Evolutionary conservation across 73 alveolate species (phyloP).

Genomic region (Tetrahymena borealis): DNA sequence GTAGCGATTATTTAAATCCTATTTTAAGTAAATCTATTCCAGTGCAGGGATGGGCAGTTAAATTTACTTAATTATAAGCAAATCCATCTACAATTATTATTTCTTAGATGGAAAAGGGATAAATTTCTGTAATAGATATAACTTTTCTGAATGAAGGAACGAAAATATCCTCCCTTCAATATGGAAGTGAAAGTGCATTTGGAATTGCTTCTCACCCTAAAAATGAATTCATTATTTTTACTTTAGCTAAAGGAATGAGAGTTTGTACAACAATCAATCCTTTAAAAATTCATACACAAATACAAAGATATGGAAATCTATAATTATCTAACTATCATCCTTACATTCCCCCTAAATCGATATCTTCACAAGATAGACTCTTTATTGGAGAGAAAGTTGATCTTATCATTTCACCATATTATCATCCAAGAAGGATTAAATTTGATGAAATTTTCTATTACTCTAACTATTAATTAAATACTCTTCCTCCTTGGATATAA

Average conservation of each 20-base stretch:
- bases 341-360: background rate
- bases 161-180: background rate
- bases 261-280: background rate
- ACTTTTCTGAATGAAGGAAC: background rate
- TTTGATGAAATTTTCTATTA: background rate
- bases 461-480: background rate
- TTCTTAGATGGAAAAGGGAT: background rate
- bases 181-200: background rate
- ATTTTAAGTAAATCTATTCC: background rate
- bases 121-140: background rate
- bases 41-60: background rate
- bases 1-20: background rate
- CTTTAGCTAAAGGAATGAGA: background rate
- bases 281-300: background rate
- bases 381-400: background rate
- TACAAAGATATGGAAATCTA: background rate
- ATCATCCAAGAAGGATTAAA: background rate
- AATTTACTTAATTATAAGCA: background rate
- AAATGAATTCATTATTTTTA: background rate
- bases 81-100: background rate
- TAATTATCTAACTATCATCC: background rate
- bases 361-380: background rate
- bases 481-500: background rate
- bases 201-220: background rate
- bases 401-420: background rate